These are phyloP conservation scores for Candida easanensis DNA, from an alignment of 805 yeast genomes.

Conservation along the genomic window DNA sequence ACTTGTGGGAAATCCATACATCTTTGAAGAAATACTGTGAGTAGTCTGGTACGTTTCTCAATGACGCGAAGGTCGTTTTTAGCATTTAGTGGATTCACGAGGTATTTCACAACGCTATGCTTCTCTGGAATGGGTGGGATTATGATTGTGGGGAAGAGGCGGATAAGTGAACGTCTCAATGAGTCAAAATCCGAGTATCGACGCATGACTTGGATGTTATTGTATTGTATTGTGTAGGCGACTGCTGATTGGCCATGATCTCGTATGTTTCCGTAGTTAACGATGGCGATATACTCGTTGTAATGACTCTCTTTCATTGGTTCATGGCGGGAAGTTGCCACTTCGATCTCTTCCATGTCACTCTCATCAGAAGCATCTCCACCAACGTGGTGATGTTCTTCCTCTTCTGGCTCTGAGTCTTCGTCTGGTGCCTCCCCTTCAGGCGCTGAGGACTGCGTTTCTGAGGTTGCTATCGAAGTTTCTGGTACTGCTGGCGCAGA, in stretches of 20 bases:
- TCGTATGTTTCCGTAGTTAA: constrained; percentile 48
- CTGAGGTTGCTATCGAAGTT: neutral
- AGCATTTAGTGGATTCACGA: constrained; percentile 41
- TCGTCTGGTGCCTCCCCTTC: neutral
- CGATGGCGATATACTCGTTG: constrained; percentile 8
- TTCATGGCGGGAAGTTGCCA: neutral
- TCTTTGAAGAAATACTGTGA: constrained; percentile 73
- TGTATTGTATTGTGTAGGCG: constrained; percentile 70
- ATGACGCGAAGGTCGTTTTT: constrained; percentile 44
- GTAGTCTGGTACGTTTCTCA: constrained; percentile 71
- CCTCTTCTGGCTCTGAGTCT: neutral
- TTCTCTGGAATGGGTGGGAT: constrained; percentile 96
- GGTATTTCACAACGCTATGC: constrained; percentile 54
- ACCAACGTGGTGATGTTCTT: neutral
- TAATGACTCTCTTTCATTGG: constrained; percentile 1
- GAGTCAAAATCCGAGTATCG: constrained; percentile 92
- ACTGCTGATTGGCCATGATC: constrained; percentile 65
- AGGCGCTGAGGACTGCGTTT: neutral
- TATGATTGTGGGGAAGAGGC: constrained; percentile 74
- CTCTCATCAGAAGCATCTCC: neutral
- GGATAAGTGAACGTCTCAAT: constrained; percentile 63
- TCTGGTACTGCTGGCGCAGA: neutral
- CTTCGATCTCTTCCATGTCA: constrained; percentile 3
- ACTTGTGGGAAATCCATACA: constrained; percentile 61
- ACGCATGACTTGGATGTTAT: constrained; percentile 57